Base-by-base conservation (phyloP, 805 yeast species). In the Lipomyces orientalis region DNA sequence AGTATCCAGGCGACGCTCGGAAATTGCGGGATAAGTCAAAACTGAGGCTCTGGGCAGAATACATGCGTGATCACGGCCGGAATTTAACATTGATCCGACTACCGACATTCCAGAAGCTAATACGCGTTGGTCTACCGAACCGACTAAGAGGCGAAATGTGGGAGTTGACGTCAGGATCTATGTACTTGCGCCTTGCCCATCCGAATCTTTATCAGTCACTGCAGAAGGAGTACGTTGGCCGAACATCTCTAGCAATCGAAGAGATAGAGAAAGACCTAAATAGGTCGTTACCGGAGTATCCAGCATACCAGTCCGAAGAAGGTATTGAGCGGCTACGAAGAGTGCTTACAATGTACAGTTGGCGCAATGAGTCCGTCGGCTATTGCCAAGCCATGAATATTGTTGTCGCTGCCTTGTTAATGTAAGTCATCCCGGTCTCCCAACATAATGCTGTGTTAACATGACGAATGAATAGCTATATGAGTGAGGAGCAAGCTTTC, bases 371-470 rank as follows among this genome's bases (percentile, higher is more conserved):
- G 0, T 97, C 94, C 54, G 91, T 95, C 33, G 99, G 99, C 0
- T 95, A 95, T 78, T 95, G 99, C 77, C 99, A 95, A 78, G 99
- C 98, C 0, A 95, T 96, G 99, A 95, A 95, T 76, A 95, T 95
- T 61, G 84, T 81, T 14, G 82, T 80, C 2, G 84, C 84, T 0
- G 82, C 83, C 0, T 84, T 87, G 75, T 87, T 81, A 35, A 81
- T 81, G 60, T 81, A 75, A 70, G 71, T 35, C 34, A 6, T n/a
- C 22, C 4, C 49, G 22, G 8, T 16, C 9, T n/a, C 4, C 43
- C 43, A 12, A 22, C 7, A 8, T 43, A 19, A 16, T 22, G 3
- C 49, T 43, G 49, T n/a, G 35, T 56, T 60, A 33, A 55, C 57
- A 14, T 33, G 25, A 90, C 90, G 52, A 25, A 25, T 3, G 29